phyloP scores from a whole-genome alignment of 1,284 basidiomycete species.

The Ceratorhiza oryzae-sativae region DNA sequence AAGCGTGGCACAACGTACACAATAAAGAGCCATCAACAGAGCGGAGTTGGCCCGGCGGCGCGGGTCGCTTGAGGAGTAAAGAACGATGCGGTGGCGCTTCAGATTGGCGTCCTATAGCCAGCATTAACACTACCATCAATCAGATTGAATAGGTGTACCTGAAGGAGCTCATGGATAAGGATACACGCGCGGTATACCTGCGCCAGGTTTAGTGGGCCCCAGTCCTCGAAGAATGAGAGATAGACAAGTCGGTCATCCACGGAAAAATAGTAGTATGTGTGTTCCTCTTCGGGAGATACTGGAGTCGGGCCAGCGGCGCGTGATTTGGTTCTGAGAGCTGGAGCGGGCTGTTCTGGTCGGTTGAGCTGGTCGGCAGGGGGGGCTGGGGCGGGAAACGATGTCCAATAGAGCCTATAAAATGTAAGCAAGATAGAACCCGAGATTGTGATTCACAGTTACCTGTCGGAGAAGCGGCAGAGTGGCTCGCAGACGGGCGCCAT shows the following conservation, averaged over 20 bases:
- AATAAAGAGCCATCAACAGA: slow-evolving; percentile 88
- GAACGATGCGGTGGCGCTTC: slow-evolving; percentile 73
- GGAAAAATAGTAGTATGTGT: slow-evolving; percentile 83
- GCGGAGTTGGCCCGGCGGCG: slow-evolving; percentile 93
- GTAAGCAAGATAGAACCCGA: not conserved
- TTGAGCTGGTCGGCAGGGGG: slow-evolving; percentile 71
- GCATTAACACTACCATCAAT: slow-evolving; percentile 40
- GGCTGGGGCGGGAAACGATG: slow-evolving; percentile 75
- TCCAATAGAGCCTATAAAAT: slow-evolving; percentile 75
- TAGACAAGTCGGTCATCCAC: slow-evolving; percentile 93
- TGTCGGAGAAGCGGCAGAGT: slow-evolving; percentile 75
- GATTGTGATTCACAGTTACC: slow-evolving; percentile 54
- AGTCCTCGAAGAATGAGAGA: slow-evolving; percentile 93
- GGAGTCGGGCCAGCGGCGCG: slow-evolving; percentile 64
- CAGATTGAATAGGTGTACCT: slow-evolving; percentile 59
- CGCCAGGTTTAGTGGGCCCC: slow-evolving; percentile 91
- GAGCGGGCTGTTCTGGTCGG: slow-evolving; percentile 58
- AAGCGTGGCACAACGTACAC: slow-evolving; percentile 61
- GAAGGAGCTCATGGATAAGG: slow-evolving; percentile 85
- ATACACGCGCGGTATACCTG: slow-evolving; percentile 96
- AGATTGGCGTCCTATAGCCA: slow-evolving; percentile 70
- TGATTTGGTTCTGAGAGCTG: slow-evolving; percentile 64
- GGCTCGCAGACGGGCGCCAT: slow-evolving; percentile 62
- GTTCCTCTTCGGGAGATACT: slow-evolving; percentile 66
- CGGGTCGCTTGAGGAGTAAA: slow-evolving; percentile 89